Evolutionary conservation across 208 protist genomes (phyloP).

Genomic region (Leishmania braziliensis): DNA sequence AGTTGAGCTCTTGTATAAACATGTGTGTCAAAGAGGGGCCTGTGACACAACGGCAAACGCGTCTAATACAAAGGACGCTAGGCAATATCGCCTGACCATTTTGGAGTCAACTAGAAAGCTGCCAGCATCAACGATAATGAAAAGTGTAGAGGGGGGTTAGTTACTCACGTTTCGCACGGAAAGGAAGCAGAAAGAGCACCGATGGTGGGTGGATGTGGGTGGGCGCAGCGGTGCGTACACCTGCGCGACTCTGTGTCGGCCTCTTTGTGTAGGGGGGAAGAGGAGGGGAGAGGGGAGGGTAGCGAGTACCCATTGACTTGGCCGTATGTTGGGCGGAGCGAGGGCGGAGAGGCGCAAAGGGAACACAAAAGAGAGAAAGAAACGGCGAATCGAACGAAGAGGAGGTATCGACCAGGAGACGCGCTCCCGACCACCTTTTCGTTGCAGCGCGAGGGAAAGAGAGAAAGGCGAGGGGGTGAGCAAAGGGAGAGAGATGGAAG

Average conservation of each 20-base stretch:
- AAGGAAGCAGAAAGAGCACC: not conserved
- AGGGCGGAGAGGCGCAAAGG: no score
- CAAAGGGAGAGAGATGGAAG: not conserved
- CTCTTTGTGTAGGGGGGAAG: not conserved
- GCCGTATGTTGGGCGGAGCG: no score
- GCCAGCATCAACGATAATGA: not conserved
- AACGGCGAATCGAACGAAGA: not conserved
- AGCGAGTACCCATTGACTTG: no score
- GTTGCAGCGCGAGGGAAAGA: not conserved
- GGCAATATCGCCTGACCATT: not conserved
- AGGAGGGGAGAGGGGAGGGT: not conserved
- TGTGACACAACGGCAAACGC: not conserved
- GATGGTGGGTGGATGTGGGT: not conserved
- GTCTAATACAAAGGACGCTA: not conserved
- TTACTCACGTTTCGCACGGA: not conserved
- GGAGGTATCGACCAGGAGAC: not conserved
- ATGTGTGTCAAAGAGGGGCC: not conserved
- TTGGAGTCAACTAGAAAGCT: not conserved
- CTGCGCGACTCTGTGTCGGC: not conserved
- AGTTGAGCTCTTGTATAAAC: not conserved
- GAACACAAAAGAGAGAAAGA: not conserved
- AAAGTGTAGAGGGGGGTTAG: not conserved
- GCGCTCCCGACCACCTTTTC: not conserved
- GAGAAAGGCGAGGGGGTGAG: not conserved
- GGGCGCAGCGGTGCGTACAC: not conserved